These are phyloP conservation scores for Malbranchea zuffiana DNA, from an alignment of 2,329 filamentous ascomycete species.

Conservation along the genomic window DNA sequence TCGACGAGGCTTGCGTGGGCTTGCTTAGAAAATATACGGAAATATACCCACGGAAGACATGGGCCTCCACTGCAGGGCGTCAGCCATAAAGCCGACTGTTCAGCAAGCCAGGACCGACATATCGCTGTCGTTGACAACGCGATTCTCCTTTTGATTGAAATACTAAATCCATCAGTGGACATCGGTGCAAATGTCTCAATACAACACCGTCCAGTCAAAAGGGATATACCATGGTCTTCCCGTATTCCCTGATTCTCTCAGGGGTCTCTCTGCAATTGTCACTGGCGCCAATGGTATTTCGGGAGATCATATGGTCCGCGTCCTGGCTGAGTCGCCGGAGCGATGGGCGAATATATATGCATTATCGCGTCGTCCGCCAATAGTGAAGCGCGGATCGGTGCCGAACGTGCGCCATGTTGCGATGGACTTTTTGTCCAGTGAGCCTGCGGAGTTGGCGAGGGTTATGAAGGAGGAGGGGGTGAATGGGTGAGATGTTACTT, in stretches of 20 bases:
- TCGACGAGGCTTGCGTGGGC: too few relatives aligned
- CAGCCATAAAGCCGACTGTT: too few relatives aligned
- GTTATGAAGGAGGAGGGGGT: conserved; percentile 19
- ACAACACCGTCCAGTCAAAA: conserved; percentile 12
- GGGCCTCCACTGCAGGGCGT: too few relatives aligned
- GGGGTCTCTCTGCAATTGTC: conserved; percentile 41
- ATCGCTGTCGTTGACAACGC: too few relatives aligned
- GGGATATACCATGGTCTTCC: conserved; percentile 44
- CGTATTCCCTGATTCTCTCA: conserved; percentile 33
- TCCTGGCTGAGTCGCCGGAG: conserved; percentile 36
- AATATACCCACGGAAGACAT: too few relatives aligned
- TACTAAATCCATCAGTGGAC: too few relatives aligned
- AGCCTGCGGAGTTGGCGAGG: conserved; percentile 22
- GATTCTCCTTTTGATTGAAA: too few relatives aligned
- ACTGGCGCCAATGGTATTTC: conserved; percentile 47
- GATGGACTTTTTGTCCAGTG: conserved; percentile 26
- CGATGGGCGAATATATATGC: conserved; percentile 45
- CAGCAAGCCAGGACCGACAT: too few relatives aligned
- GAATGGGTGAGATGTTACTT: conserved; percentile 15
- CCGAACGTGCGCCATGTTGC: conserved; percentile 35
- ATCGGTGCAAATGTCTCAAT: too few relatives aligned
- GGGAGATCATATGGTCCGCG: conserved; percentile 42
- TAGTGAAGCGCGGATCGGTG: conserved; percentile 27
- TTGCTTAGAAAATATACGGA: too few relatives aligned
- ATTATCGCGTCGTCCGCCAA: conserved; percentile 38